Conservation (phyloP, 495 filamentous ascomycete species). For the Xylaria bambusicola region DNA sequence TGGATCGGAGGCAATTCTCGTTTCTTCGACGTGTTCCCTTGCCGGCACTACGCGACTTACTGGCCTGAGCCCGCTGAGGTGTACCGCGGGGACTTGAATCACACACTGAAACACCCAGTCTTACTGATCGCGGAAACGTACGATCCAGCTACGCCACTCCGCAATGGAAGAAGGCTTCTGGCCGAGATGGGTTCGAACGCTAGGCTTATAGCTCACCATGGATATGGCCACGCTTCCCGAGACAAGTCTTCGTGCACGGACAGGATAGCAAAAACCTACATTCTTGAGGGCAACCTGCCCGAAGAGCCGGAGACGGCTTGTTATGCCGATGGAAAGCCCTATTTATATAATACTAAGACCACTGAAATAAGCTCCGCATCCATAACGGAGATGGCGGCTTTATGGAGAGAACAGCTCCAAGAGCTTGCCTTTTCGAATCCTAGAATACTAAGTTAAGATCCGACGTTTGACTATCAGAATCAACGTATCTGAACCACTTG, state of each 20-base stretch:
- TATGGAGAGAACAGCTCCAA: conserved; percentile 18
- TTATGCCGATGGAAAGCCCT: conserved; percentile 48
- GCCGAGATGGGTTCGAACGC: conserved; percentile 48
- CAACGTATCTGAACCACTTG: no score
- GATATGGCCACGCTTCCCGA: conserved; percentile 47
- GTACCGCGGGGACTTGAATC: conserved; percentile 45
- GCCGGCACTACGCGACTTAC: conserved; percentile 42
- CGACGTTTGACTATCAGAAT: no score
- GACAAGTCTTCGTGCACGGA: conserved; percentile 48
- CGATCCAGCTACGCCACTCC: conserved; percentile 50
- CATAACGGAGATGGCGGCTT: neutral
- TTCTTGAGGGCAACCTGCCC: conserved; percentile 40
- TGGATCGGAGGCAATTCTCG: conserved; percentile 50
- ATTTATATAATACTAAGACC: conserved; percentile 34
- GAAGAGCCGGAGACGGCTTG: conserved; percentile 41
- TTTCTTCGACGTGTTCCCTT: conserved; percentile 45
- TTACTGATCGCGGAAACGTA: conserved; percentile 50
- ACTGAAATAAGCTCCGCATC: neutral
- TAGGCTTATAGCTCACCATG: conserved; percentile 47
- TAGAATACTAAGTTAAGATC: neutral
- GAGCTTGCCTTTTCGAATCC: conserved; percentile 21
- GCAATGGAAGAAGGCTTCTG: conserved; percentile 43
- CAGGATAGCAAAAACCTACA: conserved; percentile 36
- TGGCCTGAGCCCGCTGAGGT: conserved; percentile 48
- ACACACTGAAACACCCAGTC: conserved; percentile 43